Base-by-base conservation (phyloP, 2,329 filamentous ascomycete species). In the Periconia sp. region DNA sequence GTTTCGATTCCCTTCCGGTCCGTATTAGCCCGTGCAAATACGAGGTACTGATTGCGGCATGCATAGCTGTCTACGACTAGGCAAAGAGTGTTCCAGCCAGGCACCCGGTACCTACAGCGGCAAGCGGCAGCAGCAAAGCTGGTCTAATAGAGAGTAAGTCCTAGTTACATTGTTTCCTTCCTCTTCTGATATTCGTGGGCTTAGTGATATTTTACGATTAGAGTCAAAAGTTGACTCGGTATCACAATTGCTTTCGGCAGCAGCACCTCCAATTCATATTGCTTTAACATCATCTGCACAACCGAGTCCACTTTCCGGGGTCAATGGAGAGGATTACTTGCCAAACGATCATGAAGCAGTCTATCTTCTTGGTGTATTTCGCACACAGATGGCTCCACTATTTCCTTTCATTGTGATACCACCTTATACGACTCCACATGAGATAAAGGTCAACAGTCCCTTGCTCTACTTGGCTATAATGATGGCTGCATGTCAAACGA, bases 331-430 rank as follows among this genome's bases (percentile, higher is more conserved):
- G 37, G 12, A 3, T 26, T 19, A 10, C 13, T 13, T 25, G 24
- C 19, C n/a, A 13, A 2, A 25, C 36, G 21, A 6, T 11, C 5
- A 7, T 30, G 45, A 44, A 26, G 36, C 31, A 11, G 19, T 23
- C 6, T 25, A 7, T 8, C 33, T 32, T n/a, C 22, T 49, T 7
- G 17, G 23, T n/a, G 8, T 45, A 3, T 49, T 36, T 21, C 18
- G 30, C 5, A 10, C 25, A 3, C 37, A 45, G 15, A 37, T 49
- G 26, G 36, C 37, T 5, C 46, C 46, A 8, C 26, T 45, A 19
- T 49, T 45, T 32, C 41, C 41, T 3, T 49, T 49, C 25, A 37
- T 49, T 8, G 22, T 30, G 12, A n/a, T 49, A 26, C 16, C 41
- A 17, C 21, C 25, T 4, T 16, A 19, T 11, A 22, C 17, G 11